Evolutionary conservation across 495 filamentous ascomycete species (phyloP), one percentile per base, ranked within the genome.

Genomic region (Sporormia fimetaria): DNA sequence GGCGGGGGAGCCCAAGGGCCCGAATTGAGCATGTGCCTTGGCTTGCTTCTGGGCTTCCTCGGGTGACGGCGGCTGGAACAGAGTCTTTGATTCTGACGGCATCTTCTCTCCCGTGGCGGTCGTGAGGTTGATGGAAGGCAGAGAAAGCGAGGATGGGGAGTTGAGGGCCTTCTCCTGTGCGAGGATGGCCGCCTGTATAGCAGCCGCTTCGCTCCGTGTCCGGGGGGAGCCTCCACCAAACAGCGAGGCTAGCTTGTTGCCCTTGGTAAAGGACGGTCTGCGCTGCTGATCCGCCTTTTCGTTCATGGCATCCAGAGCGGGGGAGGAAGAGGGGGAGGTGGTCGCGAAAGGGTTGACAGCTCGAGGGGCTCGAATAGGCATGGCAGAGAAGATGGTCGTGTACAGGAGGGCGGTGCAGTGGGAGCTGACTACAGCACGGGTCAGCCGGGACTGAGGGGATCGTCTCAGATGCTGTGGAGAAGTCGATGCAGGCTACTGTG

Each of bases 81-180:
- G 71, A 3, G 86, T 93, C 36, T 51, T 42, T 11, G 55, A 42
- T 56, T 90, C 81, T 64, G 74, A 74, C 52, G 71, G 76, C 42
- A 72, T 73, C 52, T 84, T 85, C 42, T 85, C 85, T 24, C 76
- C 82, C 9, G 76, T 82, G 40, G 87, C 86, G 7, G 85, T 86
- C 4, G 88, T 94, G 23, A 96, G 72, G 18, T 81, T 93, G 46
- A 98, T 98, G 32, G 81, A 87, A 23, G 90, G 90, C 54, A 96
- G 64, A 29, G 85, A 86, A 47, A 88, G 61, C 53, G 76, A 75
- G 21, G 84, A 70, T 23, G 76, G 65, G 40, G 68, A 66, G 47
- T 68, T 65, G 51, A 70, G 56, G 42, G 73, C 64, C 36, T 74
- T 71, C 62, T 81, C 71, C 51, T 70, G 64, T 24, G 67, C 59